Evolutionary conservation across 2,329 filamentous ascomycete genomes (phyloP).

Genomic region (Aspergillus novoparasiticus): DNA sequence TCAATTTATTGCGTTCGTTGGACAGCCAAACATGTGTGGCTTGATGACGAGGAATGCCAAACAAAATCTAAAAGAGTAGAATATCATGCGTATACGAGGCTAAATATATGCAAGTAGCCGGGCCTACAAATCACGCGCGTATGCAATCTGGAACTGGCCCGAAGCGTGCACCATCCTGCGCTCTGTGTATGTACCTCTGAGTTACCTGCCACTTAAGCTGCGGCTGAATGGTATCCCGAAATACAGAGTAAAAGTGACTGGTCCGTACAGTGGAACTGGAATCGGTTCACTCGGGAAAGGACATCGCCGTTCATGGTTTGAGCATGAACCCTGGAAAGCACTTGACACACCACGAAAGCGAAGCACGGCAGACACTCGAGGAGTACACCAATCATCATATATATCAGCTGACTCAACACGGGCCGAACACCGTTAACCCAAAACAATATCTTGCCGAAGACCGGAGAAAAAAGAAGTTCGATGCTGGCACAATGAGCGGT

Average conservation of each 20-base stretch:
- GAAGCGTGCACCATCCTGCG: constrained; percentile 8
- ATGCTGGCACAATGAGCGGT: background rate
- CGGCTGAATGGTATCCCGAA: constrained; percentile 1
- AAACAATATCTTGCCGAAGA: background rate
- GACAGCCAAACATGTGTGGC: constrained; percentile 8
- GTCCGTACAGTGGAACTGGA: background rate
- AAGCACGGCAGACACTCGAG: background rate
- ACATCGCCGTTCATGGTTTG: background rate
- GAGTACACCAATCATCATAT: background rate
- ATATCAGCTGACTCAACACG: background rate
- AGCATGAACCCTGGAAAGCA: background rate
- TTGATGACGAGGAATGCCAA: constrained; percentile 8
- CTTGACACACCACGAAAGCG: background rate
- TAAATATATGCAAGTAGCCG: constrained; percentile 32
- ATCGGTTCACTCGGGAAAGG: background rate
- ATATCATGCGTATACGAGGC: constrained; percentile 7
- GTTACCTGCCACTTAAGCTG: background rate
- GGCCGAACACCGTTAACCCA: background rate
- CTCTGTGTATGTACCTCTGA: background rate
- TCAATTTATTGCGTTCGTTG: background rate
- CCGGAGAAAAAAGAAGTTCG: background rate
- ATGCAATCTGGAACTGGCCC: constrained; percentile 22
- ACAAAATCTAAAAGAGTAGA: background rate
- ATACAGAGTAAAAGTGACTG: background rate
- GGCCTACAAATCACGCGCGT: constrained; percentile 30